phyloP scores from a whole-genome alignment of 306 rosid genomes.

The Astragalus glycyphyllos region DNA sequence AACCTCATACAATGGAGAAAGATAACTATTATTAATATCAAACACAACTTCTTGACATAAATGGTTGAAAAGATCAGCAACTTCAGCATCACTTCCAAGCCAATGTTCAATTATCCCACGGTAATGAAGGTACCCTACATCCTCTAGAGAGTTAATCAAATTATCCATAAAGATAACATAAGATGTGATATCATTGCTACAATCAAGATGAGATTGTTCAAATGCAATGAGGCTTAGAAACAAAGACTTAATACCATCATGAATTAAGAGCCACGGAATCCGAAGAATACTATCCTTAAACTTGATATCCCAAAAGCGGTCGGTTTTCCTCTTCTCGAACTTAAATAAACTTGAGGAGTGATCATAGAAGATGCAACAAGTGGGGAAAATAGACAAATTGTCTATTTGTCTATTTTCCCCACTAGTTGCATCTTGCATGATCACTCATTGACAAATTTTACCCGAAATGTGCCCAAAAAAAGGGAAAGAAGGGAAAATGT shows the following conservation, averaged over 20 bases:
- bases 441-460: too few species aligned
- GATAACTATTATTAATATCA: slow-evolving; percentile 67
- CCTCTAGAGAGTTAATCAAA: slow-evolving; percentile 81
- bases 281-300: slow-evolving; percentile 66
- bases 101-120: slow-evolving; percentile 89
- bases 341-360: too few species aligned
- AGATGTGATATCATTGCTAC: slow-evolving; percentile 80
- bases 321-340: slow-evolving; percentile 80
- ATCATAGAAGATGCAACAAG: too few species aligned
- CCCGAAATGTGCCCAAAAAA: too few species aligned
- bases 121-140: slow-evolving; percentile 86
- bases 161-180: slow-evolving; percentile 89
- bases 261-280: slow-evolving; percentile 75
- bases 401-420: too few species aligned
- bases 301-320: slow-evolving; percentile 81
- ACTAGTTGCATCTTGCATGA: too few species aligned
- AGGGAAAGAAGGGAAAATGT: too few species aligned
- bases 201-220: slow-evolving; percentile 86
- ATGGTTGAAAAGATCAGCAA: slow-evolving; percentile 78
- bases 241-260: slow-evolving; percentile 86
- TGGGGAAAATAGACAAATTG: too few species aligned
- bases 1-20: slow-evolving; percentile 67
- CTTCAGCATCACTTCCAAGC: slow-evolving; percentile 94
- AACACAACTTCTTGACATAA: slow-evolving; percentile 65
- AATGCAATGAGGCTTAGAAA: slow-evolving; percentile 73